Percentiles rank a stretch among this genome's conserved stretches.
Conservation (phyloP, 257 asterid genomes). For the Rhazya stricta region DNA sequence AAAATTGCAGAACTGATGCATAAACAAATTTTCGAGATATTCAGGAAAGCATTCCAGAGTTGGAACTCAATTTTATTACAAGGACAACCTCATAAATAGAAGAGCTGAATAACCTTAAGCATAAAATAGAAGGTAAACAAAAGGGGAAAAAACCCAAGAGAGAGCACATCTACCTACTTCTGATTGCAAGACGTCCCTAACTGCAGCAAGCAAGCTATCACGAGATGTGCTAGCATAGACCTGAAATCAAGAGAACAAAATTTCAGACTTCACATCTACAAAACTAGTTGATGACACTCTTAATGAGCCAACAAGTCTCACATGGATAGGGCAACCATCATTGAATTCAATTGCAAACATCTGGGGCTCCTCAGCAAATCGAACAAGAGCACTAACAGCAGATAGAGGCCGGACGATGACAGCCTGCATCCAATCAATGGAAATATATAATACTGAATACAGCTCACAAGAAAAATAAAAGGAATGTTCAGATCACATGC, state of each 20-base stretch:
- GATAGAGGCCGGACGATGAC: slow-evolving; percentile 90
- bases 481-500: slow-evolving; percentile 8
- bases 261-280: slow-evolving; percentile 20
- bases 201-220: slow-evolving; percentile 94
- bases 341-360: slow-evolving; percentile 95
- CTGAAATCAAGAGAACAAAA: slow-evolving; percentile 46
- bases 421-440: slow-evolving; percentile 58
- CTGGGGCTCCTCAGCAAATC: slow-evolving; percentile 99
- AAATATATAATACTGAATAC: background rate
- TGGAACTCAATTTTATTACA: slow-evolving; percentile 9
- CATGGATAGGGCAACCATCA: slow-evolving; percentile 97
- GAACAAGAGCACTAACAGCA: slow-evolving; percentile 90
- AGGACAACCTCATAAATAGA: background rate
- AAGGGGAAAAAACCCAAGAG: slow-evolving; percentile 21
- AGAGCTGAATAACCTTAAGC: background rate
- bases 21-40: slow-evolving; percentile 21
- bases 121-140: background rate
- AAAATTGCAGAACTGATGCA: slow-evolving; percentile 16
- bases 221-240: slow-evolving; percentile 99
- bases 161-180: slow-evolving; percentile 69
- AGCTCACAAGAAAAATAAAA: background rate
- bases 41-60: slow-evolving; percentile 11
- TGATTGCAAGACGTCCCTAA: slow-evolving; percentile 83
- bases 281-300: slow-evolving; percentile 13
- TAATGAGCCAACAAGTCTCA: slow-evolving; percentile 37